Evolutionary conservation across 495 filamentous ascomycete genomes (phyloP).

Genomic region (Xylaria telfairii): DNA sequence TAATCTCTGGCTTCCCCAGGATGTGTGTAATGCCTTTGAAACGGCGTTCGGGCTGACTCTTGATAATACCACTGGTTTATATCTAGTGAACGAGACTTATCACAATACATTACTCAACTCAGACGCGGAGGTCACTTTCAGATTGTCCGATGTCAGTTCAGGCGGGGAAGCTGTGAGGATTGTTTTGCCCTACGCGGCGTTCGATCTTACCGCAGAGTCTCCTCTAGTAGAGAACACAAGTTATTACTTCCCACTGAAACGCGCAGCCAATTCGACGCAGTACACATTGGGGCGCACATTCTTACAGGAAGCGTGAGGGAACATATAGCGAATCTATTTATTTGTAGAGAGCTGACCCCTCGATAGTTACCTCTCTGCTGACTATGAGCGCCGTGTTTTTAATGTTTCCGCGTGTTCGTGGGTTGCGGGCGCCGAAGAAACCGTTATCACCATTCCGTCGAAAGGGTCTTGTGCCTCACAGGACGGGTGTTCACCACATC

Average conservation of each 20-base stretch:
- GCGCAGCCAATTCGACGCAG: constrained; percentile 55
- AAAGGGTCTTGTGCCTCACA: constrained; percentile 22
- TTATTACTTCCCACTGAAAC: constrained; percentile 60
- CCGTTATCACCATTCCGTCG: constrained; percentile 43
- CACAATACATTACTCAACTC: constrained; percentile 50
- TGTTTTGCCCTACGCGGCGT: constrained; percentile 58
- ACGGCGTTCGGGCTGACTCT: constrained; percentile 56
- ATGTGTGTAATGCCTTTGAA: constrained; percentile 61
- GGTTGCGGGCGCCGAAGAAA: constrained; percentile 39
- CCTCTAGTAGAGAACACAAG: constrained; percentile 45
- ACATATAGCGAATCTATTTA: neutral
- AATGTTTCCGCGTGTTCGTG: constrained; percentile 52
- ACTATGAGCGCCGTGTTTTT: constrained; percentile 55
- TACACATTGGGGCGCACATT: constrained; percentile 64
- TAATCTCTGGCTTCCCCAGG: constrained; percentile 61
- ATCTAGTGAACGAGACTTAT: constrained; percentile 55
- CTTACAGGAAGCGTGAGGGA: constrained; percentile 58
- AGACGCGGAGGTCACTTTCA: constrained; percentile 60
- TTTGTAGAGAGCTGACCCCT: neutral
- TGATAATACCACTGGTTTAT: constrained; percentile 51
- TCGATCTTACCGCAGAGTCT: constrained; percentile 54
- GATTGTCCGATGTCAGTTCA: constrained; percentile 47
- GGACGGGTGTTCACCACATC: neutral
- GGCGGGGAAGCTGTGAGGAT: constrained; percentile 55
- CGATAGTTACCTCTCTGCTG: constrained; percentile 50